These are phyloP conservation scores for Suhomyces canberraensis DNA, from an alignment of 805 yeast species.

Conservation along the genomic window DNA sequence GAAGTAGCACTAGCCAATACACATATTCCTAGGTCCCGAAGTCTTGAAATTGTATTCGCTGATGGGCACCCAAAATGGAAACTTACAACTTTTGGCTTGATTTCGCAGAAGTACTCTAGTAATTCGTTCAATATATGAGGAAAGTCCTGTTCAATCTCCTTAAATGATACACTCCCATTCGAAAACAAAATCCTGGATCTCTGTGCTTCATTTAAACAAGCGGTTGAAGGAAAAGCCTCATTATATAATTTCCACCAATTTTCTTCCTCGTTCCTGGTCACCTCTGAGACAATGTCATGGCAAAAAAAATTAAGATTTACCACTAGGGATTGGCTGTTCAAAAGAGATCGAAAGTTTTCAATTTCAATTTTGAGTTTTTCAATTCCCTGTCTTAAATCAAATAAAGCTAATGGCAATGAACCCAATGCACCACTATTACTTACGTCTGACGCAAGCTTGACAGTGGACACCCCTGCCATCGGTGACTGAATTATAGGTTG, in stretches of 20 bases:
- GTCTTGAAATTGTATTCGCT: constrained; percentile 20
- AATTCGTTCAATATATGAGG: constrained; percentile 15
- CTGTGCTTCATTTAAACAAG: neutral
- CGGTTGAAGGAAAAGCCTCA: neutral
- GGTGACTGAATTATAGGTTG: constrained; percentile 54
- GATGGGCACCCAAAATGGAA: constrained; percentile 54
- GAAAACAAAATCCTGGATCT: constrained; percentile 7
- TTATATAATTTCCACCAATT: constrained; percentile 22
- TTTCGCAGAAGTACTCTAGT: constrained; percentile 13
- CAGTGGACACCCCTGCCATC: constrained; percentile 56
- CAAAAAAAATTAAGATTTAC: constrained; percentile 50
- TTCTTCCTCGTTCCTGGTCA: constrained; percentile 14
- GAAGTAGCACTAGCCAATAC: constrained; percentile 49
- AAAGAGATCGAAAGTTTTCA: constrained; percentile 12
- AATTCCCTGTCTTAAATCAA: constrained; percentile 24
- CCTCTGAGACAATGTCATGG: constrained; percentile 27
- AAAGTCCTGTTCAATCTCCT: constrained; percentile 23
- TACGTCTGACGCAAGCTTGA: constrained; percentile 42
- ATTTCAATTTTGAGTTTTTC: constrained; percentile 11
- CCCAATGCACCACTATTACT: constrained; percentile 49
- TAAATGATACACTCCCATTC: constrained; percentile 27
- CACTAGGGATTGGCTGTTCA: constrained; percentile 9
- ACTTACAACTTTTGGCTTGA: constrained; percentile 44
- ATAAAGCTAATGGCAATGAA: constrained; percentile 39
- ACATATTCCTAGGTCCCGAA: constrained; percentile 37